phyloP scores from a whole-genome alignment of 768 basidiomycete genomes.

The Pleurotus pulmonarius region DNA sequence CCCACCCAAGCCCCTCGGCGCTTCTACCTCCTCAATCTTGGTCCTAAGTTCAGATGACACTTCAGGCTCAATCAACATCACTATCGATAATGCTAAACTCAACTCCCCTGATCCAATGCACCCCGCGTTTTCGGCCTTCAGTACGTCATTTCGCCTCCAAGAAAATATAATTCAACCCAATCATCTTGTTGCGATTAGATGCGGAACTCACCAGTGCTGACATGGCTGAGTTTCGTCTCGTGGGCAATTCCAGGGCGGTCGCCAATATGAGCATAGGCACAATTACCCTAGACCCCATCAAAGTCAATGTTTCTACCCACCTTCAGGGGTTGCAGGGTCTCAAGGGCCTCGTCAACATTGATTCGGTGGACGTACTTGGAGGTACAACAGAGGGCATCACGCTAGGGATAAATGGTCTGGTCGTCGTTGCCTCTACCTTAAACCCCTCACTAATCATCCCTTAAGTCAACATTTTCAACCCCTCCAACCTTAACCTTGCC shows the following conservation, averaged over 20 bases:
- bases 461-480: slow-evolving; percentile 61
- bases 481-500: slow-evolving; percentile 58
- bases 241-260: slow-evolving; percentile 57
- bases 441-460: background rate
- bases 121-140: slow-evolving; percentile 52
- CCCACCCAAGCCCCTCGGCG: slow-evolving; percentile 48
- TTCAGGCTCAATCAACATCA: slow-evolving; percentile 60
- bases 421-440: no score
- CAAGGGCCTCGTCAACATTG: slow-evolving; percentile 50
- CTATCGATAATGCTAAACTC: slow-evolving; percentile 51
- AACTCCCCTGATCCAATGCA: slow-evolving; percentile 45
- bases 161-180: slow-evolving; percentile 2
- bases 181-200: slow-evolving; percentile 30
- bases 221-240: slow-evolving; percentile 48
- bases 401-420: slow-evolving; percentile 53
- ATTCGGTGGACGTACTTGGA: slow-evolving; percentile 61
- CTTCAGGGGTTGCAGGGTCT: slow-evolving; percentile 61
- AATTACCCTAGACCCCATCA: slow-evolving; percentile 68
- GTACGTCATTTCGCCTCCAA: slow-evolving; percentile 29
- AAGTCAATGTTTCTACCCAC: slow-evolving; percentile 63
- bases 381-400: slow-evolving; percentile 57
- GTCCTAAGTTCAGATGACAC: slow-evolving; percentile 54
- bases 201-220: slow-evolving; percentile 49
- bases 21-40: slow-evolving; percentile 56
- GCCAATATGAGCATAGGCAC: slow-evolving; percentile 61